Evolutionary conservation across 306 rosid species (phyloP), one percentile per base, ranked within the genome.

Genomic region (Erythrophleum fordii): DNA sequence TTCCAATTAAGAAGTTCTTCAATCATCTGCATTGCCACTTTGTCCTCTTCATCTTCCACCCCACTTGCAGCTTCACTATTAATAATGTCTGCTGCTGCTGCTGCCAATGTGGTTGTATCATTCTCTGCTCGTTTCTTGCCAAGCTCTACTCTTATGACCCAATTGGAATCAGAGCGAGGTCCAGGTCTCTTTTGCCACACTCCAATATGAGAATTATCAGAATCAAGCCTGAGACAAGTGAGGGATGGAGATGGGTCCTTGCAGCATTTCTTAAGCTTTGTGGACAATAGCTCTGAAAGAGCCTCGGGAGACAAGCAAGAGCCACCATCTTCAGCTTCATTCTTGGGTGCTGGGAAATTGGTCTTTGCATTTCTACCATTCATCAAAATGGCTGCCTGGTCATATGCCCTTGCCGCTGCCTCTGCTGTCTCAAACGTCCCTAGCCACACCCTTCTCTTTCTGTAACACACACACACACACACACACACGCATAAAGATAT

Each of bases 381-480:
- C 99, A 96, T 93, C 87, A 96, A 67, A 37, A 96, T 90, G 28
- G 99, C 91, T 53, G 99, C 99, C 85, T 96, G 99, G 76, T 96
- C 99, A 82, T 96, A 96, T 4, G 99, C 99, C 76, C 97, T 83
- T 22, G 99, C 99, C 20, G 99, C 99, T 1, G 98, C 98, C 88
- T 96, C 98, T 6, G 99, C 99, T 20, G 99, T 93, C 92, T 93
- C 99, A 82, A 96, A 96, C 66, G 99, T 96, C 10, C 99, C 99
- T 1, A 96, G 87, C 99, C 99, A 96, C 73, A 96, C 97, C 91
- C 99, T 96, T 78, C 97, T 92, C 91, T 96, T 96, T 75, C 99
- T 96, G 67, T 20, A 49, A 14, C 41, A 49, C 11, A 64, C 18
- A 45, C 45, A 13, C 4, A 55, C 26, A 42, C 5, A 60, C 58